Percentiles rank a stretch among this genome's conserved stretches.
phyloP scores from a whole-genome alignment of 2,329 filamentous ascomycete genomes.

The Xylogone sp. region DNA sequence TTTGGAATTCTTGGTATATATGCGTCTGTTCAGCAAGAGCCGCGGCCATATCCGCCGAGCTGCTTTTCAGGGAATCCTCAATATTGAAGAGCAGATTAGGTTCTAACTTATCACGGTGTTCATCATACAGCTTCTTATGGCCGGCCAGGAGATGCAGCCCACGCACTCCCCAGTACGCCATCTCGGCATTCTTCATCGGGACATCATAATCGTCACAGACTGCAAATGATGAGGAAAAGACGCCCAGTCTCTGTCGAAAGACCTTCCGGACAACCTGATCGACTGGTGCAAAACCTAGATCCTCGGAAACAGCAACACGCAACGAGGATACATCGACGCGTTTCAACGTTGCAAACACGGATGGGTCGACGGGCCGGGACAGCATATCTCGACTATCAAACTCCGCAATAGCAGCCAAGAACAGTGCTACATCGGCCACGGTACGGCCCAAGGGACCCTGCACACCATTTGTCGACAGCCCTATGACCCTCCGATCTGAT shows the following conservation, averaged over 20 bases:
- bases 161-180: not conserved
- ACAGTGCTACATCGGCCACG: slow-evolving; percentile 24
- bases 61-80: not conserved
- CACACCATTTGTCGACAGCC: slow-evolving; percentile 25
- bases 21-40: not conserved
- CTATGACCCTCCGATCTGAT: slow-evolving; percentile 22
- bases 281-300: not conserved
- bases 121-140: not conserved
- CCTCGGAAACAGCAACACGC: not conserved
- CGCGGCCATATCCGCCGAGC: not conserved
- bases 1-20: not conserved
- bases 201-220: not conserved
- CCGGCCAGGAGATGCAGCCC: not conserved
- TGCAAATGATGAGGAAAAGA: not conserved
- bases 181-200: not conserved
- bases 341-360: not conserved
- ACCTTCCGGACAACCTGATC: not conserved
- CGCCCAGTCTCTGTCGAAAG: not conserved
- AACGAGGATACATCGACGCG: not conserved
- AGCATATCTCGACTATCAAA: slow-evolving; percentile 12
- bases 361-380: not conserved
- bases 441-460: slow-evolving; percentile 28
- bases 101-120: not conserved
- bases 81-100: not conserved
- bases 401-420: slow-evolving; percentile 27